Evolutionary conservation across 148 eudicot genomes (phyloP), one percentile per base, ranked within the genome.

Genomic region (Agrostemma githago): DNA sequence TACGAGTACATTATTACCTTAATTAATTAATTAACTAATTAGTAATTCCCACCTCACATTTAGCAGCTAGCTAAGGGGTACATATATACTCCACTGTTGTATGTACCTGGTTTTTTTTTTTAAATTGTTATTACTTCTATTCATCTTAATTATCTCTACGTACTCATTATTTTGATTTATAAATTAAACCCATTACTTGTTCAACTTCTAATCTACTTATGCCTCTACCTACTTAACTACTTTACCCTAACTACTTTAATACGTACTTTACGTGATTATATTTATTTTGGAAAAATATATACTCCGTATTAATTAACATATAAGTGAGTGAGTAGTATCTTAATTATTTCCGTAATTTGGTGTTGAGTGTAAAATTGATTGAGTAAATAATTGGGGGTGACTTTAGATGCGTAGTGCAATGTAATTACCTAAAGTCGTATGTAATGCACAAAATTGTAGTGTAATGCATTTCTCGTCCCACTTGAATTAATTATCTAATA

Each of bases 371-470:
- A 8, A 20, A 61, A 61, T 20, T 8, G 21, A 8, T 0, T 19
- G 4, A 2, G n/a, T 12, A 57, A 20, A 60, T 51, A 46, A 73
- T 68, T 42, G 68, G 46, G 68, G 46, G 16, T 76, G 51, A 10
- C 19, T 4, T 4, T 43, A 43, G 5, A 39, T 42, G 61, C 62
- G 19, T 39, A 19, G 79, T 62, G 70, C 62, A 17, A 62, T 77
- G 64, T 62, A 62, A 37, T 61, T 77, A 44, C 79, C 63, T 48
- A 26, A 26, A 26, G 34, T 26, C 34, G 34, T 62, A 77, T 61
- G 39, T 77, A 39, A 70, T 61, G 26, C 53, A 41, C 2, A 58
- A 68, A 58, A 7, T 48, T 8, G 17, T 26, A 26, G 34, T 26
- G 34, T 26, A 15, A 34, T 14, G 6, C 1, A 42, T 8, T 37